Base-by-base conservation (phyloP, 106 monocot genomes). In the Phalaenopsis aphrodite region DNA sequence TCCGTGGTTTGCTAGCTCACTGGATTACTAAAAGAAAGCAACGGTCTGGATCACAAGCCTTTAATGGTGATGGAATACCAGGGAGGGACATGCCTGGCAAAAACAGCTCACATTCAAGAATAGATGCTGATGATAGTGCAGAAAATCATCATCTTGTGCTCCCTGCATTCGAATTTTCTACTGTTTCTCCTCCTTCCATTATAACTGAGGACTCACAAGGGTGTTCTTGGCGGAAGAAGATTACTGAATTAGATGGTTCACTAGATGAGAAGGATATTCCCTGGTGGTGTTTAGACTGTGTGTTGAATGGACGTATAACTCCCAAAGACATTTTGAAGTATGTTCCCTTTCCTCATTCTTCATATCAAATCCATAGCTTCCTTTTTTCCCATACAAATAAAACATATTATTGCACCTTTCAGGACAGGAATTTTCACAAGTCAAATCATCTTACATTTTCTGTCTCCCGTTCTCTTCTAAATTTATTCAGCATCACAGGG, bases 241-340 rank as follows among this genome's bases (percentile, higher is more conserved):
- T 92, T 45, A 89, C 88, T 23, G 92, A 94, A 56, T 78, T 99
- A 43, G 89, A 94, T 85, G 98, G 98, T 46, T 84, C 89, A 37
- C 92, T 93, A 85, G 96, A 96, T 87, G 96, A 96, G 55, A 93
- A 88, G 75, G 92, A 93, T 87, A 75, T 99, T 57, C 98, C 98
- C 45, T 85, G 91, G 91, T 99, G 98, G 98, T 93, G 94, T 77
- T 77, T 95, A 42, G 94, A 99, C 69, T 94, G 94, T 79, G 88
- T 99, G 42, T 72, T 91, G 73, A 85, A 93, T 81, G 88, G 89
- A 41, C 88, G 91, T 15, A 86, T 89, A 55, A 91, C 91, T 76
- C 85, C 86, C 58, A 89, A 86, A 87, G 98, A 99, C 71, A 89
- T 91, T 81, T 88, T 87, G 42, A 99, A 99, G 98, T 99, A 95